Evolutionary conservation across 2,329 filamentous ascomycete species (phyloP), one percentile per base, ranked within the genome.

Genomic region (Xylariaceae sp.): DNA sequence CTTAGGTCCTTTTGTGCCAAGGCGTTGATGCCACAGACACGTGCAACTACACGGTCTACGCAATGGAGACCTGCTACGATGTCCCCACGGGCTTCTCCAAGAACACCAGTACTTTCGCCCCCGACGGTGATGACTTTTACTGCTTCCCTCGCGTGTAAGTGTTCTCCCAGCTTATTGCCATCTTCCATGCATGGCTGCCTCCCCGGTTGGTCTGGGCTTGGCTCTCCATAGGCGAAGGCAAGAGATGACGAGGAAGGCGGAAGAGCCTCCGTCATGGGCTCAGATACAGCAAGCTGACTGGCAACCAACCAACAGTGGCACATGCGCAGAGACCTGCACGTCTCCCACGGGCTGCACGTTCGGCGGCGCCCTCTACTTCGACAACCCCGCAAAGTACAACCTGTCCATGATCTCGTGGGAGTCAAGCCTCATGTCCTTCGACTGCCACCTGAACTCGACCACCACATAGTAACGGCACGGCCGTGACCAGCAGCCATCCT

Each of bases 311-410:
- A 28, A 60, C 38, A 49, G 59, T 6, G 45, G 47, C 33, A 35
- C 49, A 16, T 74, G 70, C 48, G 54, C 53, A 21, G 55, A 51
- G 15, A 55, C 63, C 39, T 75, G 70, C 59, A 64, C 33, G 4
- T 70, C 68, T 29, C 68, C 68, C 3, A 65, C 63, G 28, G 70
- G 70, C 22, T 75, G 70, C 55, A 72, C 69, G 0, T 60, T 69
- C 38, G 70, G 69, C 43, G 70, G 68, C 22, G 47, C 58, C 6
- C 57, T 75, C 31, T 59, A 61, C 44, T 72, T 62, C 43, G 43
- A 51, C 40, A 67, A 64, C 46, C 46, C 55, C 36, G 35, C 68
- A 57, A 72, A 70, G 53, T 65, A 57, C 50, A 60, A 74, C 46
- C 46, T 74, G 32, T 53, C 57, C 17, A 55, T 53, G 18, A 63